Base-by-base conservation (phyloP, 306 rosid genomes). In the Citrullus mucosospermus region DNA sequence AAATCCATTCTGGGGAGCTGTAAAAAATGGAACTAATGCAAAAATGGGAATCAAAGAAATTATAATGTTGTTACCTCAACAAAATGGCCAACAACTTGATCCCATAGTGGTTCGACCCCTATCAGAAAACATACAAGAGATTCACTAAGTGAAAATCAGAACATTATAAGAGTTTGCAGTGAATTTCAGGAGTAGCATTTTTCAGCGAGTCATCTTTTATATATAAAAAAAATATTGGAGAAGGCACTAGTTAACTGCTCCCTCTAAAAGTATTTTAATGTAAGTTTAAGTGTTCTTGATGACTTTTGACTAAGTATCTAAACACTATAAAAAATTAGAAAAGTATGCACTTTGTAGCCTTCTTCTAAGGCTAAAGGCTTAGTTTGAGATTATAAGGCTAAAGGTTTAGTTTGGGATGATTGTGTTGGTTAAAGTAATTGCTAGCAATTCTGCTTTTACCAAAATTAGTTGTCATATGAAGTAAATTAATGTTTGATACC, bases 51-150 rank as follows among this genome's bases (percentile, higher is more conserved):
- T 55, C 78, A 53, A 79, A 80, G 38, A 80, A 54, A 65, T 30
- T 25, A 15, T 63, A 76, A 80, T 41, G 39, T 46, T 61, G 80
- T 85, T 76, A 94, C 98, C 96, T 94, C 97, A 12, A 94, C 90
- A 89, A 94, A 90, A 85, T 94, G 97, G 78, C 92, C 83, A 79
- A 92, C 86, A 75, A 94, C 91, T 87, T 89, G 90, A 86, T 94
- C 96, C 98, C 98, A 94, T 78, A 94, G 83, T 74, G 97, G 96
- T 84, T 92, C 93, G 60, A 94, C 90, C 82, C 98, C 98, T 94
- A 85, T 68, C 57, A 81, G 57, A 80, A 82, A 56, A 80, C 53
- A 84, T 38, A 8, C 14, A 79, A 48, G 6, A 39, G 20, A 78
- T 50, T 25, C 32, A 51, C 58, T 78, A 38, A 28, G 56, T 50